Evolutionary conservation across 2,329 filamentous ascomycete species (phyloP), one percentile per base, ranked within the genome.

Genomic region (Colletotrichum brevisporum): DNA sequence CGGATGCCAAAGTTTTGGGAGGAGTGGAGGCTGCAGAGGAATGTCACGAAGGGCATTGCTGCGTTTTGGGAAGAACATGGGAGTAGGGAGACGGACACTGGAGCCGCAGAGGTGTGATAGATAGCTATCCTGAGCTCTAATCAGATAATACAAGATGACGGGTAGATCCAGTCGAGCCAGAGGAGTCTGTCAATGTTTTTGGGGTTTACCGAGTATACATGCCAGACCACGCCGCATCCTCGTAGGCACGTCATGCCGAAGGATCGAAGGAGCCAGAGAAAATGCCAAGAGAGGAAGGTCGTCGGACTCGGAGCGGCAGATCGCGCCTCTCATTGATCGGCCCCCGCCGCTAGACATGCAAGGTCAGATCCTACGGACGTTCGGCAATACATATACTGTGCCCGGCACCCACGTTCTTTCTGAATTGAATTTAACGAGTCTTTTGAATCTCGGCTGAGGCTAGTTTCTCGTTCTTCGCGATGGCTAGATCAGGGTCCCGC

Each of bases 261-360:
- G 61, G 61, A 64, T 64, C 13, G 3, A 3, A 18, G 21, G 16
- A 13, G 0, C 27, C 21, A 26, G n/a, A 5, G 3, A 5, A 12
- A 10, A 13, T 1, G n/a, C 62, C 53, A 13, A 36, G 62, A 64
- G 45, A 26, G 62, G 62, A 64, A 64, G 62, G 62, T 64, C 62
- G 54, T 58, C 52, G 18, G n/a, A 15, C 26, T 39, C 12, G 52
- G 41, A 21, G 51, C 13, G n/a, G 48, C n/a, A 26, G 2, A 43
- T 26, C 18, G 27, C 26, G 50, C 24, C 18, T 54, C 51, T 55
- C 51, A 48, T 26, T 48, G 57, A 39, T 55, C n/a, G 21, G 27
- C 43, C 27, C 36, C 21, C 43, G 16, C 53, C 53, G 24, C 45
- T 45, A 10, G 43, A 45, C 53, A 64, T 57, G 21, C 36, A 6